Conservation (phyloP, 768 basidiomycete species). For the Chalciporus piperatus region DNA sequence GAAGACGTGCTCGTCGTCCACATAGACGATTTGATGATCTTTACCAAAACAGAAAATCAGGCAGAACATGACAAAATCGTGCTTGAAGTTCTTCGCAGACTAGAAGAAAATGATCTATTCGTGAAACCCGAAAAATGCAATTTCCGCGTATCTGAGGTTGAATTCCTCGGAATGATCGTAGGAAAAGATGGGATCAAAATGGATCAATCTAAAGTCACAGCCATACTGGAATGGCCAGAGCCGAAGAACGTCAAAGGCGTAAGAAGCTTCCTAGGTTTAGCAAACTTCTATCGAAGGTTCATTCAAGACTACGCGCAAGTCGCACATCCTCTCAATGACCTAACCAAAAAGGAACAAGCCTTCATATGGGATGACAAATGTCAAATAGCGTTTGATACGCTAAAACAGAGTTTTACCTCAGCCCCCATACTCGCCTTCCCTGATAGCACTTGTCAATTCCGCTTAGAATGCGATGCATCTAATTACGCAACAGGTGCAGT, state of each 20-base stretch:
- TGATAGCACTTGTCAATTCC: too few relatives aligned
- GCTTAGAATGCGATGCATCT: too few relatives aligned
- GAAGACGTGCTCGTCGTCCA: conserved; percentile 41
- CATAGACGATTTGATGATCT: conserved; percentile 43
- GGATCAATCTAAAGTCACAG: conserved; percentile 33
- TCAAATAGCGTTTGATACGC: too few relatives aligned
- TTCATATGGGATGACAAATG: too few relatives aligned
- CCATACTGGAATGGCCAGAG: conserved; percentile 27
- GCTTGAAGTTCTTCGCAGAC: conserved; percentile 20
- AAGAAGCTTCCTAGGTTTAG: too few relatives aligned
- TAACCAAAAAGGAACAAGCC: too few relatives aligned
- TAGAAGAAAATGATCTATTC: conserved; percentile 34
- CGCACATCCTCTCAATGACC: too few relatives aligned
- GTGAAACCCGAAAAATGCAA: conserved; percentile 38
- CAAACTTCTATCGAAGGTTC: too few relatives aligned
- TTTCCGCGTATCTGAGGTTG: conserved; percentile 24
- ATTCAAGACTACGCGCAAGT: too few relatives aligned
- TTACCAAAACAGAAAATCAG: conserved; percentile 12
- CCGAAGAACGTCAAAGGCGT: conserved; percentile 14
- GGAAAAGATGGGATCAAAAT: conserved; percentile 20
- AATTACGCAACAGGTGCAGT: too few relatives aligned
- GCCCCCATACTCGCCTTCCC: too few relatives aligned
- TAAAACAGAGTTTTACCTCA: too few relatives aligned
- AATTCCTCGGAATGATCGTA: conserved; percentile 34
- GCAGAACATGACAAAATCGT: conserved; percentile 17